A percentile compares a stretch with the other conserved stretches of the same genome.
Conservation (phyloP, 78 protist species). For the Bodo saltans region DNA sequence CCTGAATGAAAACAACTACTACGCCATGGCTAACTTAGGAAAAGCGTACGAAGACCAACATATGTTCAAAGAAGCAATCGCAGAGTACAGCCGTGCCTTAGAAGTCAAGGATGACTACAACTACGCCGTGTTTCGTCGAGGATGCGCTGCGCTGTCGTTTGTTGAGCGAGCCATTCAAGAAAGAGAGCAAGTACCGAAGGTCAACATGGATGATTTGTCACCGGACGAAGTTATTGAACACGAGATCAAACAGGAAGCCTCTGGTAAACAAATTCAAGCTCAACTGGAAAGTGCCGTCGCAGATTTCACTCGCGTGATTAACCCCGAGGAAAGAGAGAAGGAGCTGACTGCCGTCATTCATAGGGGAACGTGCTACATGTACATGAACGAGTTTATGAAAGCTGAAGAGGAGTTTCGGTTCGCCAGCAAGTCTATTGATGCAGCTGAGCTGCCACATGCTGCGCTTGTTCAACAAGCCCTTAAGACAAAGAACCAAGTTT, state of each 20-base stretch:
- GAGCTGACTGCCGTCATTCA: neutral
- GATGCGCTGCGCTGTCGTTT: neutral
- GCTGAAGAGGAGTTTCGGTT: neutral
- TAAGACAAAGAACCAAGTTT: no score
- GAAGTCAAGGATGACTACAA: neutral
- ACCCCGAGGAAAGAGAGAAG: neutral
- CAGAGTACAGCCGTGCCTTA: constrained; percentile 8
- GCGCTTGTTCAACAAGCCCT: neutral
- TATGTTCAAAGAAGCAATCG: constrained; percentile 17
- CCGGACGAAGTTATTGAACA: neutral
- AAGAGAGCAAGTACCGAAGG: neutral
- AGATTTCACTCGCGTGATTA: neutral
- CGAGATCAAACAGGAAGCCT: neutral
- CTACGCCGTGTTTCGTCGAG: neutral
- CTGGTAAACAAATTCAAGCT: neutral
- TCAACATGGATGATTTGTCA: neutral
- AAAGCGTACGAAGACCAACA: neutral
- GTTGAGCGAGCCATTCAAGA: neutral
- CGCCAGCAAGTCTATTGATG: neutral
- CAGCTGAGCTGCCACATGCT: neutral
- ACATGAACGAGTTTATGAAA: neutral
- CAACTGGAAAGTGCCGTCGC: neutral
- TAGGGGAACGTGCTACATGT: neutral
- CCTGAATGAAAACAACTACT: constrained; percentile 17
- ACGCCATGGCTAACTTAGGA: neutral